These are phyloP conservation scores for Whalleya microplaca DNA, from an alignment of 2,329 filamentous ascomycete species.

Conservation along the genomic window DNA sequence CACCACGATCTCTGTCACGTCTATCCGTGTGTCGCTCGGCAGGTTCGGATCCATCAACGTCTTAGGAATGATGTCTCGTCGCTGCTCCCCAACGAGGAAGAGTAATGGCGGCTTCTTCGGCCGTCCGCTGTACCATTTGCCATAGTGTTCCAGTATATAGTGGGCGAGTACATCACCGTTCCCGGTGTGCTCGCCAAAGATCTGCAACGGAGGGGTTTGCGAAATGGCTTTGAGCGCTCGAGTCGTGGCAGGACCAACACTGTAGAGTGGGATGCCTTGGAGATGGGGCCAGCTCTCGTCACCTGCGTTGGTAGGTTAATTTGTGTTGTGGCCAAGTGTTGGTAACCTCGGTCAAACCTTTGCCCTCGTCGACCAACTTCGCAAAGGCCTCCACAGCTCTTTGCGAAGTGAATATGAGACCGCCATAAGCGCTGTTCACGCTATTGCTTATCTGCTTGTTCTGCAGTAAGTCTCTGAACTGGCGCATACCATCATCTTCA, in stretches of 20 bases:
- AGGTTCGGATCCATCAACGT: constrained; percentile 67
- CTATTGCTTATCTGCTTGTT: constrained; percentile 44
- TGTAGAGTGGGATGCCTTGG: constrained; percentile 68
- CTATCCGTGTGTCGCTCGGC: constrained; percentile 55
- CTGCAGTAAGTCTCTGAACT: constrained; percentile 55
- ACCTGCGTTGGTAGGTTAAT: constrained; percentile 33
- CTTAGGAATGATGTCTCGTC: constrained; percentile 86
- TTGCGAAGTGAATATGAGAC: constrained; percentile 84
- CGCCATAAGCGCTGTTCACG: constrained; percentile 61
- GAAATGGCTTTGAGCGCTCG: constrained; percentile 67
- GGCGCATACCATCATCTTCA: constrained; percentile 59
- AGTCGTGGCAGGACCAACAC: constrained; percentile 80
- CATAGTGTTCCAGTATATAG: constrained; percentile 81
- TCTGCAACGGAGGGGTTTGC: constrained; percentile 56
- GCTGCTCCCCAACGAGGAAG: constrained; percentile 89
- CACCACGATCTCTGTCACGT: constrained; percentile 78
- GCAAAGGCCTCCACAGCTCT: constrained; percentile 80
- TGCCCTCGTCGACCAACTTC: constrained; percentile 60
- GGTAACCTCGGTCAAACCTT: constrained; percentile 36
- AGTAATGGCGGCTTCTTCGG: constrained; percentile 65
- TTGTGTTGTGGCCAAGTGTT: not conserved
- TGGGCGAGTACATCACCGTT: constrained; percentile 80
- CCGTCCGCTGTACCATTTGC: constrained; percentile 49
- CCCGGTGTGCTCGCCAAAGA: constrained; percentile 81
- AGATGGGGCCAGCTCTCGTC: constrained; percentile 54